phyloP scores from a whole-genome alignment of 192 early-diverging fungal species.

The Thamnidium elegans region DNA sequence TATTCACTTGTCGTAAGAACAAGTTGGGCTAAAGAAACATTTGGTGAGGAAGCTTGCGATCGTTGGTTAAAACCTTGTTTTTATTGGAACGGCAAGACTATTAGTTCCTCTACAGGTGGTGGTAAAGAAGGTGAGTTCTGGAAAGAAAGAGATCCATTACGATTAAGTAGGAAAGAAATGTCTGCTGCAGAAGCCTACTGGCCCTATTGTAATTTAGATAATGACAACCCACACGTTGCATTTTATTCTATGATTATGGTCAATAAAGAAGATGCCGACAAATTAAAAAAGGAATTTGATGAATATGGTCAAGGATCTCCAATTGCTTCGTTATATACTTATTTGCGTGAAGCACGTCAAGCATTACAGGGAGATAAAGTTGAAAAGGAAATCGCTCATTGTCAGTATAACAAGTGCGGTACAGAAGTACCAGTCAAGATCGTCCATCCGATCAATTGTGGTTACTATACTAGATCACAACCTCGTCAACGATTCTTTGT shows the following conservation, averaged over 20 bases:
- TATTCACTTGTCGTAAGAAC: constrained; percentile 57
- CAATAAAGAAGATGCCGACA: constrained; percentile 47
- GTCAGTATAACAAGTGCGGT: constrained; percentile 53
- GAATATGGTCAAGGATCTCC: constrained; percentile 25
- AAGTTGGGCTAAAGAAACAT: constrained; percentile 43
- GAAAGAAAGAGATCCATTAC: constrained; percentile 38
- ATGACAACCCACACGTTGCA: constrained; percentile 8
- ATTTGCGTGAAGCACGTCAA: constrained; percentile 45
- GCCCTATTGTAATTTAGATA: constrained; percentile 22
- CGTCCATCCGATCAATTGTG: constrained; percentile 58
- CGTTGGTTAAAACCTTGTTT: constrained; percentile 50
- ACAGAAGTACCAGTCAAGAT: constrained; percentile 47
- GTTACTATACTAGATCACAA: constrained; percentile 49
- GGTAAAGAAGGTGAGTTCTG: constrained; percentile 48
- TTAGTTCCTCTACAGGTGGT: constrained; percentile 24
- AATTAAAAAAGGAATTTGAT: constrained; percentile 29
- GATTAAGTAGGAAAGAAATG: constrained; percentile 53
- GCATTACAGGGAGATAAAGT: constrained; percentile 44
- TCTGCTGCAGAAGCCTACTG: constrained; percentile 56
- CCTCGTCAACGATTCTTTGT: constrained; percentile 59
- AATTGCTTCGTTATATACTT: constrained; percentile 38
- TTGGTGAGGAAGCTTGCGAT: constrained; percentile 36
- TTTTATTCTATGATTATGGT: constrained; percentile 56
- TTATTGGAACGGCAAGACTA: constrained; percentile 61
- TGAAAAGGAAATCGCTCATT: constrained; percentile 44